Evolutionary conservation across 108 stramenopile species (phyloP).

Genomic region (Bacterosira constricta): DNA sequence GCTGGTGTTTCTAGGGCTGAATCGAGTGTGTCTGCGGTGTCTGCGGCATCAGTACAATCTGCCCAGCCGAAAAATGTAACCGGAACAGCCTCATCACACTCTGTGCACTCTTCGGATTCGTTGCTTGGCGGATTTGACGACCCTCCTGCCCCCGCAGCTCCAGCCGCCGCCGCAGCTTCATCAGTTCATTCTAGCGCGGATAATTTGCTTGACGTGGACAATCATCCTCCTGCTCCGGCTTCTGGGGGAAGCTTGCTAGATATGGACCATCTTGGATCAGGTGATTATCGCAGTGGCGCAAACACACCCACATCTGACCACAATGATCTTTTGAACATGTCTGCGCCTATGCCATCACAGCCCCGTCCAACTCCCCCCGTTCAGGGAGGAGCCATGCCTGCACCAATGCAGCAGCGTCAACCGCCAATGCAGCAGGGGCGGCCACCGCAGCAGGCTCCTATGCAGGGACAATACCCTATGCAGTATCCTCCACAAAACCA

Average conservation of each 20-base stretch:
- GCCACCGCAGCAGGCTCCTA: conserved; percentile 25
- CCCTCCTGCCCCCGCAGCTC: conserved; percentile 37
- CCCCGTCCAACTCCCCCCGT: conserved; percentile 24
- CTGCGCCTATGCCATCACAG: conserved; percentile 53
- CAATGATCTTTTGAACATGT: conserved; percentile 78
- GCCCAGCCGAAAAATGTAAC: conserved; percentile 8
- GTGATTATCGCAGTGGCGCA: conserved; percentile 31
- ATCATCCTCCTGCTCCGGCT: conserved; percentile 28
- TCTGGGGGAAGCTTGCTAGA: conserved; percentile 57
- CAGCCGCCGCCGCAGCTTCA: conserved; percentile 24
- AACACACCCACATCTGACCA: conserved; percentile 52
- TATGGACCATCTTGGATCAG: conserved; percentile 47
- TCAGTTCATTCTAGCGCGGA: conserved; percentile 25
- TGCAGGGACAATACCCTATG: conserved; percentile 46
- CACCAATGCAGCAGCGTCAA: conserved; percentile 46
- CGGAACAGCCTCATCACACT: not conserved
- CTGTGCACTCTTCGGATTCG: conserved; percentile 42
- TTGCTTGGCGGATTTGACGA: conserved; percentile 67
- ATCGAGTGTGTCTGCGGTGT: conserved; percentile 35
- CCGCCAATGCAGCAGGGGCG: conserved; percentile 40
- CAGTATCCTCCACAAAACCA: conserved; percentile 30
- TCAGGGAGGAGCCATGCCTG: conserved; percentile 11
- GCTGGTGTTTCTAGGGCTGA: conserved; percentile 15
- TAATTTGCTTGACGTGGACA: conserved; percentile 54
- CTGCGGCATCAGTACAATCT: conserved; percentile 32